Evolutionary conservation across 2,329 filamentous ascomycete species (phyloP).

Genomic region (Aphanoascus verrucosus): DNA sequence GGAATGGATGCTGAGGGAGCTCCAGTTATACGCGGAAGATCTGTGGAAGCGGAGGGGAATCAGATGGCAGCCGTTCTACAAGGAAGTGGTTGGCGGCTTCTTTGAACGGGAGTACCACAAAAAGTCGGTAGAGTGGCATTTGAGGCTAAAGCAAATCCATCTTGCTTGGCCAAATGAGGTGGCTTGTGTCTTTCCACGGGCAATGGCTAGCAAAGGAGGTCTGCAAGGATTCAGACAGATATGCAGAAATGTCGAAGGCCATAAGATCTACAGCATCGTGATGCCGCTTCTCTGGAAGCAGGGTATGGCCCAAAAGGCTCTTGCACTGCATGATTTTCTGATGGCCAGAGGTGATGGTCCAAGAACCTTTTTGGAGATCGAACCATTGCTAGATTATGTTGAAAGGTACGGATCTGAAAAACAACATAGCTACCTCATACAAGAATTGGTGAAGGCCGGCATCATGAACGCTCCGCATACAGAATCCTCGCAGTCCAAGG

Average conservation of each 20-base stretch:
- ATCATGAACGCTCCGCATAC: slow-evolving; percentile 1
- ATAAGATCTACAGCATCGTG: slow-evolving; percentile 36
- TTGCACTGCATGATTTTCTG: slow-evolving; percentile 40
- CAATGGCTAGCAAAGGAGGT: slow-evolving; percentile 19
- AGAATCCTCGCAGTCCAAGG: neutral
- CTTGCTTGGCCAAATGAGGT: slow-evolving; percentile 25
- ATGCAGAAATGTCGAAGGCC: slow-evolving; percentile 30
- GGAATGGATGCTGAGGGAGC: slow-evolving; percentile 25
- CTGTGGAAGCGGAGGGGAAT: slow-evolving; percentile 32
- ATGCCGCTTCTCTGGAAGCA: slow-evolving; percentile 33
- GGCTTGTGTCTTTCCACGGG: slow-evolving; percentile 22
- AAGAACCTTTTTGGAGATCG: slow-evolving; percentile 26
- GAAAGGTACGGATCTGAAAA: slow-evolving; percentile 23
- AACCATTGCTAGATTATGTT: slow-evolving; percentile 33
- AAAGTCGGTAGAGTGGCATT: slow-evolving; percentile 31
- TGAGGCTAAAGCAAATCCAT: slow-evolving; percentile 27
- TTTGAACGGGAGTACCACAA: slow-evolving; percentile 23
- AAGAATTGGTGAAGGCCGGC: slow-evolving; percentile 10
- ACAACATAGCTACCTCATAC: slow-evolving; percentile 11
- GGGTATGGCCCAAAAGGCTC: slow-evolving; percentile 30
- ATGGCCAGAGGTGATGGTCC: slow-evolving; percentile 36
- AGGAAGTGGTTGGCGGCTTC: slow-evolving; percentile 30
- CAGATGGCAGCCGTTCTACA: slow-evolving; percentile 30
- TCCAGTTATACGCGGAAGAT: slow-evolving; percentile 30
- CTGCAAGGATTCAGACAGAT: slow-evolving; percentile 33